phyloP scores from a whole-genome alignment of 2,329 filamentous ascomycete species.

The Akanthomyces dipterigenus region DNA sequence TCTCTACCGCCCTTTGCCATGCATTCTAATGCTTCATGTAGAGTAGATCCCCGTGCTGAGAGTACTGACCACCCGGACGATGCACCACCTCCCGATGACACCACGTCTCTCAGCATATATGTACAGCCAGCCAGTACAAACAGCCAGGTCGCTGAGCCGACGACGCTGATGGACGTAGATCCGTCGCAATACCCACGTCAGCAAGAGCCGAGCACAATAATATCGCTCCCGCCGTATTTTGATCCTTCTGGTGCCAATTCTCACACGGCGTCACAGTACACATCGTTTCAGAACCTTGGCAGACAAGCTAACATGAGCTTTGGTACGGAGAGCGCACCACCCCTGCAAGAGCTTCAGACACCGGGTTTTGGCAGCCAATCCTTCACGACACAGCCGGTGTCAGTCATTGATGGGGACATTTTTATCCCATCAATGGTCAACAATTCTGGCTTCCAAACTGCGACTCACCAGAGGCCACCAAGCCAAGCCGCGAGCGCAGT shows the following conservation, averaged over 20 bases:
- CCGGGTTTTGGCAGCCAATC: background rate
- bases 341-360: background rate
- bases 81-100: background rate
- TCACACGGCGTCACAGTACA: background rate
- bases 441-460: background rate
- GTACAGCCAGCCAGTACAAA: background rate
- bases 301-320: background rate
- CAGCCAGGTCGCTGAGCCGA: background rate
- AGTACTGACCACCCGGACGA: background rate
- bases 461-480: background rate
- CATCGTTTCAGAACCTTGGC: background rate
- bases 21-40: background rate
- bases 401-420: background rate
- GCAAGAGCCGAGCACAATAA: background rate
- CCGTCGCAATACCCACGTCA: background rate
- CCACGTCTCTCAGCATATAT: background rate
- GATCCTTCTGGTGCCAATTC: background rate
- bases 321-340: background rate
- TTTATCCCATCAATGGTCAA: background rate
- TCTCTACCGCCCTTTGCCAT: no score
- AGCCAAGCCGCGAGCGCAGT: conserved; percentile 10
- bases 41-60: background rate
- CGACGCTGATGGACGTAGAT: background rate
- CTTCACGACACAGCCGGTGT: background rate
- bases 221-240: background rate